Evolutionary conservation across 2,329 filamentous ascomycete species (phyloP).

Genomic region (Cytospora piceicola): DNA sequence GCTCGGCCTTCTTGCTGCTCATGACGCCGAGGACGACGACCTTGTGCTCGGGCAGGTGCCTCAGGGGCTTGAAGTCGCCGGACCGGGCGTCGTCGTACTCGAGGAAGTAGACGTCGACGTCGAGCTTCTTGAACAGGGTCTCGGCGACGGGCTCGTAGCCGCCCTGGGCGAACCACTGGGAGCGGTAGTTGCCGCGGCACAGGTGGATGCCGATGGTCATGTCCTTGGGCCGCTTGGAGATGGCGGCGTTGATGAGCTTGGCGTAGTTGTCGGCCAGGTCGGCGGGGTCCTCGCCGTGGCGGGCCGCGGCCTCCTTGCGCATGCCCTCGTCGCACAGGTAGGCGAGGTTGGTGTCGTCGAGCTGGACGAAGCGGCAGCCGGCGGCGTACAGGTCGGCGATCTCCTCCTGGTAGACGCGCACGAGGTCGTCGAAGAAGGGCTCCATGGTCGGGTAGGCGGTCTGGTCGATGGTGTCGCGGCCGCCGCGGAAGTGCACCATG

Average conservation of each 20-base stretch:
- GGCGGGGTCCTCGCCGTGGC: constrained; percentile 54
- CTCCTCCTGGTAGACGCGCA: constrained; percentile 59
- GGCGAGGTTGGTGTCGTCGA: constrained; percentile 64
- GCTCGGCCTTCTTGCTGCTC: constrained; percentile 60
- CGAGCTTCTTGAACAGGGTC: constrained; percentile 50
- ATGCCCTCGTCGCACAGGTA: constrained; percentile 62
- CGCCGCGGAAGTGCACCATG: constrained; percentile 64
- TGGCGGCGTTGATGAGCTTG: constrained; percentile 57
- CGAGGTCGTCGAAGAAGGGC: constrained; percentile 59
- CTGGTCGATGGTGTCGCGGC: constrained; percentile 55
- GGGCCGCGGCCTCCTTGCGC: constrained; percentile 55
- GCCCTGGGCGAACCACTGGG: constrained; percentile 60
- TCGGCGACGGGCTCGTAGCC: constrained; percentile 57
- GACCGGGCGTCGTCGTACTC: constrained; percentile 62
- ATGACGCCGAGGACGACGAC: constrained; percentile 60
- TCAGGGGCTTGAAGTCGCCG: constrained; percentile 58
- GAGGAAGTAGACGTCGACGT: constrained; percentile 60
- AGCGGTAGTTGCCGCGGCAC: constrained; percentile 60
- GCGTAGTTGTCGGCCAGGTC: constrained; percentile 56
- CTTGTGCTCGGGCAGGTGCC: constrained; percentile 58
- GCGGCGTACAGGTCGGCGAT: constrained; percentile 55
- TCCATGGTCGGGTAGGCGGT: constrained; percentile 58
- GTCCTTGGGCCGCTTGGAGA: constrained; percentile 55
- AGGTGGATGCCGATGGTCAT: constrained; percentile 61
- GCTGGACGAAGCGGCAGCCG: constrained; percentile 60